These are phyloP conservation scores for Myxozyma mucilagina DNA, from an alignment of 805 yeast genomes.

Conservation along the genomic window DNA sequence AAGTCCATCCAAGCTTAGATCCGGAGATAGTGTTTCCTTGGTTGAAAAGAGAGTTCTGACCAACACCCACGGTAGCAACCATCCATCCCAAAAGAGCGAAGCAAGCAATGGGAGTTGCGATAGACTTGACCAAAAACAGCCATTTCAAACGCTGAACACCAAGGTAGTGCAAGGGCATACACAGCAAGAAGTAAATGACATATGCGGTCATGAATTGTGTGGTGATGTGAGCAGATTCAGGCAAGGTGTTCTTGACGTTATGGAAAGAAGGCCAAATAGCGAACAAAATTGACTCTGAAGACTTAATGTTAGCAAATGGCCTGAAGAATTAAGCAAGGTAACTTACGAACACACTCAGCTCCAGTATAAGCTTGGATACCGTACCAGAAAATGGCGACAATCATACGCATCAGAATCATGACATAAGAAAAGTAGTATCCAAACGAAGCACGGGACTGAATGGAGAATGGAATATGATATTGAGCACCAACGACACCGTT, in stretches of 20 bases:
- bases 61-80: conserved; percentile 21
- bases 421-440: conserved; percentile 51
- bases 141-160: conserved; percentile 17
- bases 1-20: conserved; percentile 45
- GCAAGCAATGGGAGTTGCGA: conserved; percentile 23
- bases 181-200: conserved; percentile 20
- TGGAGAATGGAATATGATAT: conserved; percentile 53
- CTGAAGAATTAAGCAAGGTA: background rate
- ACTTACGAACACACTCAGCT: conserved; percentile 44
- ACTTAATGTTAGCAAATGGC: background rate
- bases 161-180: conserved; percentile 27
- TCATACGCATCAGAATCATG: conserved; percentile 48
- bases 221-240: conserved; percentile 41
- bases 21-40: conserved; percentile 37
- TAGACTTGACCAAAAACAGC: conserved; percentile 24
- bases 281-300: conserved; percentile 41
- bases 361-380: conserved; percentile 51
- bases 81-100: conserved; percentile 29
- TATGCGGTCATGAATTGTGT: conserved; percentile 33
- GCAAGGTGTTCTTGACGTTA: conserved; percentile 46
- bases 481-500: conserved; percentile 52
- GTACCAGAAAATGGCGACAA: conserved; percentile 51
- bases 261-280: conserved; percentile 45
- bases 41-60: conserved; percentile 20
- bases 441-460: conserved; percentile 48